These are phyloP conservation scores for Mitragyna speciosa DNA, from an alignment of 257 asterid species.

Conservation along the genomic window DNA sequence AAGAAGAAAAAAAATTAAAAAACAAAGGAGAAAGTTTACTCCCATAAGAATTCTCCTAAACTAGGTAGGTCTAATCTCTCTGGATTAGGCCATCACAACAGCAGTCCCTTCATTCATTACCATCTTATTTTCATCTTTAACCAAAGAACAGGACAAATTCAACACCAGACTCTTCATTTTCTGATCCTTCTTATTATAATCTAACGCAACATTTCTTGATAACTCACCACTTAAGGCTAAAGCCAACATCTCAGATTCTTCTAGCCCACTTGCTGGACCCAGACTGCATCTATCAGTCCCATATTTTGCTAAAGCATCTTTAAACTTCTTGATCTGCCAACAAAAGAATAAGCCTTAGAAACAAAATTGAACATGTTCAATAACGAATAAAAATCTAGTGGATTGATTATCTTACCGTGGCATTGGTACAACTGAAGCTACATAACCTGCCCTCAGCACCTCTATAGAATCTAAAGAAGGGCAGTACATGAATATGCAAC, in stretches of 20 bases:
- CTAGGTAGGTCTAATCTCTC: conserved; percentile 21
- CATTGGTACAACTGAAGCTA: conserved; percentile 94
- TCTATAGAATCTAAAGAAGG: conserved; percentile 83
- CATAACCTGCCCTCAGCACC: conserved; percentile 78
- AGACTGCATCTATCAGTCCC: conserved; percentile 56
- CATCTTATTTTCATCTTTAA: conserved; percentile 34
- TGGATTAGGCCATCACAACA: conserved; percentile 38
- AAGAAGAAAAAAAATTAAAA: background rate
- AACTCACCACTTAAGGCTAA: conserved; percentile 59
- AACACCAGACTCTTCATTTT: conserved; percentile 33
- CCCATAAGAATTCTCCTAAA: conserved; percentile 24
- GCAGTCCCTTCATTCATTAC: conserved; percentile 40
- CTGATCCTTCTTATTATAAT: conserved; percentile 22
- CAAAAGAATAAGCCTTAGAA: conserved; percentile 1
- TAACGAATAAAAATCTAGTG: background rate
- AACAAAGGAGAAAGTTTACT: conserved; percentile 11
- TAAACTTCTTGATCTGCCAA: conserved; percentile 83
- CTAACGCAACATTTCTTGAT: conserved; percentile 33
- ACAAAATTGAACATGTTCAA: background rate
- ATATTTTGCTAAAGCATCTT: conserved; percentile 76
- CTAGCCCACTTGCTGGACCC: conserved; percentile 75
- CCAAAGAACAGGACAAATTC: conserved; percentile 20
- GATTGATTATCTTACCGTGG: conserved; percentile 58
- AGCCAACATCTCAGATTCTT: conserved; percentile 70
- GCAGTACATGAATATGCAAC: conserved; percentile 76